Conservation (phyloP, 2,329 filamentous ascomycete species). For the Monilinia aucupariae region DNA sequence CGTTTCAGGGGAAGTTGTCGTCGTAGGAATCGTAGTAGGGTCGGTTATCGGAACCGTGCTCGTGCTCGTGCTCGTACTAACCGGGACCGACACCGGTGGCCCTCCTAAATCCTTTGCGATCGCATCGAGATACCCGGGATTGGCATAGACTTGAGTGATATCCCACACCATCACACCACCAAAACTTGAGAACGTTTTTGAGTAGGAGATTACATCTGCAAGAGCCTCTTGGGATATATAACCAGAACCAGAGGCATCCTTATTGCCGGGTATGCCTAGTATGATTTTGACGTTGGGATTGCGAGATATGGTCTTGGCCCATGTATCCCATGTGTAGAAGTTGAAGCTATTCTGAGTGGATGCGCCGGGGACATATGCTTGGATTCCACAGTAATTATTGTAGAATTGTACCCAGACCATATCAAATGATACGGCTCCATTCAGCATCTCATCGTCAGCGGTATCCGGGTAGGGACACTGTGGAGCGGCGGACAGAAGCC, state of each 20-base stretch:
- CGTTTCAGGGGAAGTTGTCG: neutral
- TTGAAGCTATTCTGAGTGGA: slow-evolving; percentile 52
- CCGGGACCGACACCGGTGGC: slow-evolving; percentile 18
- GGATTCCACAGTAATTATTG: slow-evolving; percentile 53
- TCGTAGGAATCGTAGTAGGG: slow-evolving; percentile 11
- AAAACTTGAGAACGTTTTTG: slow-evolving; percentile 52
- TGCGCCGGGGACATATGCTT: slow-evolving; percentile 44
- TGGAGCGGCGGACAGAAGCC: slow-evolving; percentile 59
- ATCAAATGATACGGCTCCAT: slow-evolving; percentile 44
- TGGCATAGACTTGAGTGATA: slow-evolving; percentile 54
- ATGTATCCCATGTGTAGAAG: slow-evolving; percentile 58
- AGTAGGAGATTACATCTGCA: slow-evolving; percentile 47
- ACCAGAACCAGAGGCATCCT: slow-evolving; percentile 43
- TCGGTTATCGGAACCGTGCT: neutral
- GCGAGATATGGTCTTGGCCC: slow-evolving; percentile 52
- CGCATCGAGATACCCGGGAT: slow-evolving; percentile 47
- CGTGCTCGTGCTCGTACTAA: slow-evolving; percentile 23
- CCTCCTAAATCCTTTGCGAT: slow-evolving; percentile 19
- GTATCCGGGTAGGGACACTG: slow-evolving; percentile 63
- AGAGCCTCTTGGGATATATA: slow-evolving; percentile 48
- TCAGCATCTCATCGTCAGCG: slow-evolving; percentile 52
- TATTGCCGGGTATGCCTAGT: slow-evolving; percentile 51
- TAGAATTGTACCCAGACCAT: slow-evolving; percentile 42
- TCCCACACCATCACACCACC: slow-evolving; percentile 69
- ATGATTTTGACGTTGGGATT: slow-evolving; percentile 58